These are phyloP conservation scores for Marchantia paleacea DNA, from an alignment of 225 moss, liverwort and hornwort species.

Conservation along the genomic window DNA sequence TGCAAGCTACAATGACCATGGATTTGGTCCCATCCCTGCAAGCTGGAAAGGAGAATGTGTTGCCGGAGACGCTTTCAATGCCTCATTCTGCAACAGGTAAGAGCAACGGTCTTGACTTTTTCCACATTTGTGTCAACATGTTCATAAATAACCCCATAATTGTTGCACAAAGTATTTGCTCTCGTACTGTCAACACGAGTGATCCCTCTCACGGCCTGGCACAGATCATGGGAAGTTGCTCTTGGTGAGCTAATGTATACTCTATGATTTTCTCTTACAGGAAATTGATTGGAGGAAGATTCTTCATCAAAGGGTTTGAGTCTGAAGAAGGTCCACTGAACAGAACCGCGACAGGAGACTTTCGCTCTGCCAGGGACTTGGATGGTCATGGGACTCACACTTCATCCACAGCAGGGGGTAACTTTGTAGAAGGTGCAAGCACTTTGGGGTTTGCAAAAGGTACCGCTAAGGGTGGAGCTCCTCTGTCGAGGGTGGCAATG, in stretches of 20 bases:
- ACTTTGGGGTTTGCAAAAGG: conserved; percentile 62
- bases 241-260: neutral
- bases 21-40: conserved; percentile 51
- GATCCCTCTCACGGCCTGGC: no score
- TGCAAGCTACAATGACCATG: conserved; percentile 54
- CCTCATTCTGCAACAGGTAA: conserved; percentile 68
- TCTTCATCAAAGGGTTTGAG: conserved; percentile 65
- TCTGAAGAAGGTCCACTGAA: conserved; percentile 53
- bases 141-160: neutral
- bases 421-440: conserved; percentile 46
- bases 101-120: neutral
- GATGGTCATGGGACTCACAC: conserved; percentile 95
- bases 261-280: conserved; percentile 20
- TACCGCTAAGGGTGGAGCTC: conserved; percentile 72
- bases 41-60: conserved; percentile 75
- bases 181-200: neutral
- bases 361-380: conserved; percentile 53
- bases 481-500: conserved; percentile 53
- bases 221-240: neutral
- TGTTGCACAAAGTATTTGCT: neutral
- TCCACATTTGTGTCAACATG: neutral
- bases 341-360: conserved; percentile 37
- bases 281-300: conserved; percentile 77
- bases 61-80: conserved; percentile 46
- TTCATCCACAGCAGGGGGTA: conserved; percentile 63